Conservation (phyloP, 169 alveolate species). For the Cryptosporidium baileyi region DNA sequence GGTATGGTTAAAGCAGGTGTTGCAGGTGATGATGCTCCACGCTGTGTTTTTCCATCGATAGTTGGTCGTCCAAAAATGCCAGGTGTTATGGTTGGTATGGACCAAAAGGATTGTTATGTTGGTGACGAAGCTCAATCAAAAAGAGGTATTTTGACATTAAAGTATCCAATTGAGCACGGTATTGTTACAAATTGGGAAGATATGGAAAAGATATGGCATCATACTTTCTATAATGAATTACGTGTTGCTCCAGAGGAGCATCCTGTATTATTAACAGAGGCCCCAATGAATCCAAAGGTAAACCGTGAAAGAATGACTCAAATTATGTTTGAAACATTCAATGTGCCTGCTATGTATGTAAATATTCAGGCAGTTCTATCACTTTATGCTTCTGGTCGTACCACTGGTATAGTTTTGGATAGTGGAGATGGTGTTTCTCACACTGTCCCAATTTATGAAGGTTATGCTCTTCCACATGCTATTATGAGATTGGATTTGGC, state of each 20-base stretch:
- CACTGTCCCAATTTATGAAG: conserved; percentile 99
- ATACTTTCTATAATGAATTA: conserved; percentile 96
- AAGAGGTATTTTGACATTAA: conserved; percentile 96
- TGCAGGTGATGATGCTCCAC: conserved; percentile 99
- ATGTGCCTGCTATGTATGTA: conserved; percentile 97
- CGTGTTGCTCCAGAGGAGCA: conserved; percentile 96
- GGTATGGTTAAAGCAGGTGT: conserved; percentile 99
- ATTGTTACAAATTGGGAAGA: conserved; percentile 99
- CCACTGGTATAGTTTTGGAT: conserved; percentile 98
- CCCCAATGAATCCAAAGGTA: conserved; percentile 96
- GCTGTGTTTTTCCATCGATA: conserved; percentile 97
- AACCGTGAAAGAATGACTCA: conserved; percentile 97
- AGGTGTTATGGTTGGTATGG: conserved; percentile 96
- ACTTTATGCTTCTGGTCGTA: conserved; percentile 98
- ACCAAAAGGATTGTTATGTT: conserved; percentile 93
- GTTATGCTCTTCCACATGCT: conserved; percentile 98
- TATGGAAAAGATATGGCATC: conserved; percentile 98
- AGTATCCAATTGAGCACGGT: conserved; percentile 99
- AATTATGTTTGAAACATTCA: conserved; percentile 97
- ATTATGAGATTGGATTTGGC: conserved; percentile 95
- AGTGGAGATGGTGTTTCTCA: conserved; percentile 99
- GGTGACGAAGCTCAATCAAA: conserved; percentile 99
- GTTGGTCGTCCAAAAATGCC: conserved; percentile 97
- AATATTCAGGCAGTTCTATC: conserved; percentile 98
- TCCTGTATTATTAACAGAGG: conserved; percentile 96